Evolutionary conservation across 768 basidiomycete species (phyloP).

Genomic region (Ramaria sp.): DNA sequence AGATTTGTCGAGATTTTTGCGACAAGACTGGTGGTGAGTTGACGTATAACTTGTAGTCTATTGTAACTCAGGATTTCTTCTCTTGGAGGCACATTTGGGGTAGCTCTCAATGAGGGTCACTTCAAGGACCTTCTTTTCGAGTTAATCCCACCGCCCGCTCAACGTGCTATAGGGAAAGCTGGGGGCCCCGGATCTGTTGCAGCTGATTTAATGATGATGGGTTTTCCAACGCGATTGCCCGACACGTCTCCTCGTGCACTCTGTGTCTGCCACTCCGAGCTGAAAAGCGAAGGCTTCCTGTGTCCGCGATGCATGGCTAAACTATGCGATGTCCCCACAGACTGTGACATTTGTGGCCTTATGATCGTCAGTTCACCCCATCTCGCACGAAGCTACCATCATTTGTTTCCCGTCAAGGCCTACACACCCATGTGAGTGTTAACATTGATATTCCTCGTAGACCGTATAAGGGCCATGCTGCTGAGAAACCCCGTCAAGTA

Average conservation of each 20-base stretch:
- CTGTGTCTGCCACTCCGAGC: constrained; percentile 87
- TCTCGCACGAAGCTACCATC: constrained; percentile 90
- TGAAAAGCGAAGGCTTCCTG: constrained; percentile 88
- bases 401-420: constrained; percentile 87
- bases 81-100: constrained; percentile 57
- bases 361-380: constrained; percentile 99
- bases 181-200: constrained; percentile 36
- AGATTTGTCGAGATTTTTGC: constrained; percentile 86
- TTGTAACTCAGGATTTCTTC: background rate
- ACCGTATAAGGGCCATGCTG: constrained; percentile 3
- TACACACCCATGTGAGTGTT: constrained; percentile 69
- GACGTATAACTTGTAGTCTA: background rate
- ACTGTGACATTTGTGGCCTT: constrained; percentile 92
- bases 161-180: constrained; percentile 41
- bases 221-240: constrained; percentile 88
- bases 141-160: constrained; percentile 88
- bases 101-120: constrained; percentile 97
- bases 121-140: constrained; percentile 95
- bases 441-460: constrained; percentile 5
- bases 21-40: constrained; percentile 85
- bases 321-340: constrained; percentile 96
- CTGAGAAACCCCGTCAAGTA: constrained; percentile 20
- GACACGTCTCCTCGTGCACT: constrained; percentile 73
- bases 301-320: constrained; percentile 91
- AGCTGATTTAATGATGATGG: constrained; percentile 98